phyloP scores from a whole-genome alignment of 371 early-diverging fungal species.

The Cokeromyces recurvatus region DNA sequence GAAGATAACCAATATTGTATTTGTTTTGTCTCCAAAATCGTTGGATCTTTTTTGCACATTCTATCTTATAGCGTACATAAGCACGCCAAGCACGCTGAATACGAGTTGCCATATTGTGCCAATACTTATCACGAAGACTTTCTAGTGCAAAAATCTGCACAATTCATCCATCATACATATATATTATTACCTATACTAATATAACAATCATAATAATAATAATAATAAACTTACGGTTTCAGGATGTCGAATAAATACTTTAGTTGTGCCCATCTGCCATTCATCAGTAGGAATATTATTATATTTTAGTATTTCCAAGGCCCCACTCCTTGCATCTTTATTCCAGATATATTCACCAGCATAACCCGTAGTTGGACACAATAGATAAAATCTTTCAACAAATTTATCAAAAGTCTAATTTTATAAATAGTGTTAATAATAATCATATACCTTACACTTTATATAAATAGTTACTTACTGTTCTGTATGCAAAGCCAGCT shows the following conservation, averaged over 20 bases:
- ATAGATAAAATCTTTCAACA: conserved; percentile 63
- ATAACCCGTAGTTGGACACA: conserved; percentile 76
- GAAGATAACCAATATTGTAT: conserved; percentile 84
- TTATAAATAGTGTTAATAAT: too few species aligned
- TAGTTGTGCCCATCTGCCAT: conserved; percentile 94
- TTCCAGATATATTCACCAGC: conserved; percentile 87
- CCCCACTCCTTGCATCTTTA: conserved; percentile 69
- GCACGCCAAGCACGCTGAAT: conserved; percentile 91
- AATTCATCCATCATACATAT: too few species aligned
- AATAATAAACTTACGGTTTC: conserved; percentile 77
- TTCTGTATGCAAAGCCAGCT: conserved; percentile 91
- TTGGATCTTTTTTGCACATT: conserved; percentile 75
- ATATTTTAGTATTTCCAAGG: conserved; percentile 78
- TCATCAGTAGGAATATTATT: conserved; percentile 83
- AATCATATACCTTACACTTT: too few species aligned
- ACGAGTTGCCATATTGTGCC: conserved; percentile 93
- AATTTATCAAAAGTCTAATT: conserved; percentile 45
- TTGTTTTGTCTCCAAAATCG: conserved; percentile 86
- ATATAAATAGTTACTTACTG: conserved; percentile 22
- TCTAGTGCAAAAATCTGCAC: conserved; percentile 83
- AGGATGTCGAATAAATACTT: conserved; percentile 93
- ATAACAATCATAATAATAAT: too few species aligned
- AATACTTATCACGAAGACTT: conserved; percentile 90
- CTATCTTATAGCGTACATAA: conserved; percentile 69
- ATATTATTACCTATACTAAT: too few species aligned